Base-by-base conservation (phyloP, 352 stramenopile genomes). In the Phytophthora sp. region DNA sequence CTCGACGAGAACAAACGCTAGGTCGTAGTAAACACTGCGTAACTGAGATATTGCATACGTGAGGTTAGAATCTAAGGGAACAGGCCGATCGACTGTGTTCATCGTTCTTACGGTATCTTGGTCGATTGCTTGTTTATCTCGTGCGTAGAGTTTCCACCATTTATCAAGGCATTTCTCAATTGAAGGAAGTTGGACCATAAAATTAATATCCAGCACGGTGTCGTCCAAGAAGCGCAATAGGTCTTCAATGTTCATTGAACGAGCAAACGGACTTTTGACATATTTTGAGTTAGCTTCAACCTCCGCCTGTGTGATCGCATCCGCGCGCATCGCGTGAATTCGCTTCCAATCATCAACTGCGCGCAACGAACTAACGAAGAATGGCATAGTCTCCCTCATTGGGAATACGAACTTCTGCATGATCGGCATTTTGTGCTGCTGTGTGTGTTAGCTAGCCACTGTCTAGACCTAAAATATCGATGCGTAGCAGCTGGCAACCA, bases 111-210 rank as follows among this genome's bases (percentile, higher is more conserved):
- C 76, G 53, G 63, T 69, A 21, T 90, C 72, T n/a, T 88, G 76
- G 24, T 88, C 77, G 2, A 94, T 54, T 5, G 28, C 50, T 2
- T 66, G 42, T 12, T 73, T 72, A 28, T 76, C 70, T 5, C 70
- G 77, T 5, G 70, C 69, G 28, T 91, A 89, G 9, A 87, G 23
- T 17, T 38, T 74, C 32, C 51, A 91, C 84, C 84, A 95, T 43
- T 79, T 79, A 5, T 84, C 76, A 1, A 94, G 63, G 42, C 82
- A 92, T 45, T 85, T 86, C 30, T 95, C 83, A 37, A 95, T 94
- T 21, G 84, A 94, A 39, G 87, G 87, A 10, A 95, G 56, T 46
- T 91, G 82, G 42, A 89, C 79, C 80, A 92, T 91, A 32, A 92
- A 94, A 46, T 91, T 86, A 41, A 93, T 90, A 52, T 95, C 84